Conservation (phyloP, 306 rosid species). For the Alnus glutinosa region DNA sequence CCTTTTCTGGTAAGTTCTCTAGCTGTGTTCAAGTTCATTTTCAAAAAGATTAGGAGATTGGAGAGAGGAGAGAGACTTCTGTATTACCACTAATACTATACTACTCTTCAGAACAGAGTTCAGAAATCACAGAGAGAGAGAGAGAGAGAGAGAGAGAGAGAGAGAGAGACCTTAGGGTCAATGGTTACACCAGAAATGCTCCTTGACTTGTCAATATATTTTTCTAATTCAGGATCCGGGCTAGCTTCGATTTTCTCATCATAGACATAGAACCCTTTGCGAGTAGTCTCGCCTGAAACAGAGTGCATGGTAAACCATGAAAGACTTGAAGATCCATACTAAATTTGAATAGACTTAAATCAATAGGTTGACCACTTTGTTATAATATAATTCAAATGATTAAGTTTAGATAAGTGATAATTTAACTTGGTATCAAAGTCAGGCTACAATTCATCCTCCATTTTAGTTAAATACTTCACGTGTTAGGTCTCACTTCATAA, state of each 20-base stretch:
- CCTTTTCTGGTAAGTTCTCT: slow-evolving; percentile 69
- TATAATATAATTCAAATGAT: too few species aligned
- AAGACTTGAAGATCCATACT: background rate
- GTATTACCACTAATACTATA: background rate
- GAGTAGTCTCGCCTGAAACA: slow-evolving; percentile 69
- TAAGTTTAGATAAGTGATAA: too few species aligned
- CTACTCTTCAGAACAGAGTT: background rate
- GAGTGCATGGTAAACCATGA: background rate
- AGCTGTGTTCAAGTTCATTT: slow-evolving; percentile 52
- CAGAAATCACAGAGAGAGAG: background rate
- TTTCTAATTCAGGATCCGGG: slow-evolving; percentile 83
- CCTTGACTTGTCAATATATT: slow-evolving; percentile 83
- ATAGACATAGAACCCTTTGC: slow-evolving; percentile 79
- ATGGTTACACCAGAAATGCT: slow-evolving; percentile 61
- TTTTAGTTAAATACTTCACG: too few species aligned
- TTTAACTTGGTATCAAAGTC: too few species aligned
- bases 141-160: slow-evolving; percentile 14
- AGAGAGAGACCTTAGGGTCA: slow-evolving; percentile 70
- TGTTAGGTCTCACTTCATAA: too few species aligned
- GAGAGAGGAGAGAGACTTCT: background rate
- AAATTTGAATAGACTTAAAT: too few species aligned
- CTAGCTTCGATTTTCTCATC: slow-evolving; percentile 67
- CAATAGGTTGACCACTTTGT: too few species aligned
- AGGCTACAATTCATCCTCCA: too few species aligned
- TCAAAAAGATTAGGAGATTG: slow-evolving; percentile 1